Percentiles rank a stretch among this genome's conserved stretches.
phyloP scores from a whole-genome alignment of 1,284 basidiomycete genomes.

The Cryptococcus sp. region DNA sequence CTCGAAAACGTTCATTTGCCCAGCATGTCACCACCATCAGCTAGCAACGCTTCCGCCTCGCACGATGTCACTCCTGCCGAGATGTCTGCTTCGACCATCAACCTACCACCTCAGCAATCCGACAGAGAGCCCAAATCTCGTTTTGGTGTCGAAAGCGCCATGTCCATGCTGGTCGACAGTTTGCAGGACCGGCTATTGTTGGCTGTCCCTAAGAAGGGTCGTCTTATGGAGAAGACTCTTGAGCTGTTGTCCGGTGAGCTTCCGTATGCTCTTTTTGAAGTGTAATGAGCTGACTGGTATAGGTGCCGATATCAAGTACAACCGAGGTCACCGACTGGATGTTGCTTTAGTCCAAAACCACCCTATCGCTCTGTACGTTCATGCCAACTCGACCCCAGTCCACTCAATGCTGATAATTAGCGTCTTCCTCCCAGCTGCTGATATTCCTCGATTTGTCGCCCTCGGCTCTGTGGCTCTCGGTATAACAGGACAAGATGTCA shows the following conservation, averaged over 20 bases:
- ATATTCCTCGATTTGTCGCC: constrained; percentile 98
- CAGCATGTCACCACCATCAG: no score
- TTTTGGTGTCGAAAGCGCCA: constrained; percentile 45
- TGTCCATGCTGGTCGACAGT: constrained; percentile 52
- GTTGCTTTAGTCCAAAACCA: constrained; percentile 90
- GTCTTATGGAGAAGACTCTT: constrained; percentile 88
- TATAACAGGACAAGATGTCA: constrained; percentile 85
- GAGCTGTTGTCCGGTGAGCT: constrained; percentile 68
- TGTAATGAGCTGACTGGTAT: constrained; percentile 1
- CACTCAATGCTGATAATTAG: constrained; percentile 48
- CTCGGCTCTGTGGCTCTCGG: constrained; percentile 75
- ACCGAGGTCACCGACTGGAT: constrained; percentile 80
- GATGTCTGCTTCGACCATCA: neutral
- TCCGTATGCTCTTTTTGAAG: no score
- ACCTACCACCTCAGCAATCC: neutral
- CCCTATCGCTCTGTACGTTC: constrained; percentile 75
- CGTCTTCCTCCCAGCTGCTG: constrained; percentile 92
- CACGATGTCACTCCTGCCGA: no score
- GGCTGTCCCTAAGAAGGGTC: constrained; percentile 96
- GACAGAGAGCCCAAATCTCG: constrained; percentile 19
- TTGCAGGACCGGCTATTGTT: constrained; percentile 74
- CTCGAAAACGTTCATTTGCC: no score
- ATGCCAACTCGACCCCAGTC: neutral
- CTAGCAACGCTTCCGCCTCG: constrained; percentile 1
- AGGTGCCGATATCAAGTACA: constrained; percentile 97